Evolutionary conservation across 495 filamentous ascomycete species (phyloP).

Genomic region (Xylaria acuta): DNA sequence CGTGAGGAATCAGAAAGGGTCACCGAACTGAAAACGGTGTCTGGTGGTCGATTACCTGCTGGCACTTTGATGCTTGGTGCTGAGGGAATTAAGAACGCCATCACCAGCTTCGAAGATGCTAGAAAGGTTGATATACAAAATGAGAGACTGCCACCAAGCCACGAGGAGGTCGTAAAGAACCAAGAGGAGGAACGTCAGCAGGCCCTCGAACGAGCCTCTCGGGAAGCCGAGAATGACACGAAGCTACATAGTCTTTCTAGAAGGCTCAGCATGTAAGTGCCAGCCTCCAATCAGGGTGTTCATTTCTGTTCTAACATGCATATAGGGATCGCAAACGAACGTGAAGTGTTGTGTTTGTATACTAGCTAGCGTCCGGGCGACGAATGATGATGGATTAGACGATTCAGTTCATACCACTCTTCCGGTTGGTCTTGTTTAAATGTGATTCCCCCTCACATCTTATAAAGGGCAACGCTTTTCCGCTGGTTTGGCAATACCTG

Average conservation of each 20-base stretch:
- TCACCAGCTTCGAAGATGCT: constrained; percentile 96
- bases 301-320: neutral
- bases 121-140: constrained; percentile 97
- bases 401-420: constrained; percentile 26
- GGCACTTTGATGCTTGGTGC: constrained; percentile 98
- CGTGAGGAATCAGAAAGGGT: constrained; percentile 97
- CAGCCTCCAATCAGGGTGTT: neutral
- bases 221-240: constrained; percentile 90
- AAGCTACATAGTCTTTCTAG: constrained; percentile 83
- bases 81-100: constrained; percentile 99
- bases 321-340: constrained; percentile 41
- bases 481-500: constrained; percentile 13
- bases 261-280: constrained; percentile 92
- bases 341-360: constrained; percentile 23
- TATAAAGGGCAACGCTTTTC: constrained; percentile 10
- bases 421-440: constrained; percentile 16
- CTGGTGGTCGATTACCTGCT: constrained; percentile 89
- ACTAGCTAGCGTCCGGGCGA: constrained; percentile 29
- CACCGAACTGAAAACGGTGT: constrained; percentile 95
- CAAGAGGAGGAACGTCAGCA: constrained; percentile 78
- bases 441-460: constrained; percentile 12
- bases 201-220: constrained; percentile 81
- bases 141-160: constrained; percentile 87
- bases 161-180: constrained; percentile 86
- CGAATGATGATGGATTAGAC: constrained; percentile 25